Conservation (phyloP, 2,329 filamentous ascomycete species). For the Botrytis tulipae region DNA sequence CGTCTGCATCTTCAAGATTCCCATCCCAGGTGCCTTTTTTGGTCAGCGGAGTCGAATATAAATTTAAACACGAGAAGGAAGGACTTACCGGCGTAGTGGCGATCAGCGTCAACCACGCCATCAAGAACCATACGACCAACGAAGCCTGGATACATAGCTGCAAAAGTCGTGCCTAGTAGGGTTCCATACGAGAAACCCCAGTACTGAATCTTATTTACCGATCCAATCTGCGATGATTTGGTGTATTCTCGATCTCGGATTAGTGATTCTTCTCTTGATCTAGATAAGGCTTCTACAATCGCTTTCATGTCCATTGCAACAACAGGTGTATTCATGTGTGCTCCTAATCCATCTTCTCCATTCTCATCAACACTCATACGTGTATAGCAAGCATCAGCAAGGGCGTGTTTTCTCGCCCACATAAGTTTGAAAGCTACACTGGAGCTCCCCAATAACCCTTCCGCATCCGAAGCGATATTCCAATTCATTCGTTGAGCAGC, state of each 20-base stretch:
- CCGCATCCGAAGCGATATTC: not conserved
- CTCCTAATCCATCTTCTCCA: not conserved
- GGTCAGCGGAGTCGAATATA: not conserved
- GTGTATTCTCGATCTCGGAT: not conserved
- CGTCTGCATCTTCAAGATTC: constrained; percentile 2
- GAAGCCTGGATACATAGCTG: constrained; percentile 44
- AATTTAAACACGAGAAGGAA: not conserved
- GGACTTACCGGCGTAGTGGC: constrained; percentile 21
- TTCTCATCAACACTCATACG: not conserved
- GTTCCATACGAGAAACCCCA: constrained; percentile 17
- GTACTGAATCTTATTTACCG: not conserved
- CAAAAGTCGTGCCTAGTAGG: constrained; percentile 44
- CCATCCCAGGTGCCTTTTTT: constrained; percentile 5
- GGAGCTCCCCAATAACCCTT: not conserved
- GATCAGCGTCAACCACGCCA: constrained; percentile 33
- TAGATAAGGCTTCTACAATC: not conserved
- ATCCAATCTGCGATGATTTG: not conserved
- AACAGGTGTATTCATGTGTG: not conserved
- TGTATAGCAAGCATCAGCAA: constrained; percentile 3
- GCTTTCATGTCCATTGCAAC: not conserved
- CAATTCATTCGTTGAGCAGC: not conserved
- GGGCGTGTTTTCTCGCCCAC: not conserved
- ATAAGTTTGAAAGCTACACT: not conserved
- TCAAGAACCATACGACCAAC: constrained; percentile 44
- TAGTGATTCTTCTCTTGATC: no score